phyloP scores from a whole-genome alignment of 495 filamentous ascomycete species.

The Penicillium fimorum region DNA sequence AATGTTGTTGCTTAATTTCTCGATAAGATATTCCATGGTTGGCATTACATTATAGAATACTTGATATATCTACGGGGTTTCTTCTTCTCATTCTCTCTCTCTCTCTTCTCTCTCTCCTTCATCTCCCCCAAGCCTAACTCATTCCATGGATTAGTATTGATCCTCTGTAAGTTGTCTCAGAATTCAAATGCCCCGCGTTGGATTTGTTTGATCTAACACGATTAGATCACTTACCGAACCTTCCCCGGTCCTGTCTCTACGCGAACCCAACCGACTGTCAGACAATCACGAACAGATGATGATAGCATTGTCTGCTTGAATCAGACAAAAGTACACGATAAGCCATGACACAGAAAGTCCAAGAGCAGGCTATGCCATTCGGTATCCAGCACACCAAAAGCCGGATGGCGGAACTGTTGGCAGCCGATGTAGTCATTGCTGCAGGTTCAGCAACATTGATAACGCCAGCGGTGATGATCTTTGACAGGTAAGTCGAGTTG shows the following conservation, averaged over 20 bases:
- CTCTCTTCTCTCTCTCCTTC: conserved; percentile 2
- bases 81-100: conserved; percentile 3
- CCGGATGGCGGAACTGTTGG: conserved; percentile 34
- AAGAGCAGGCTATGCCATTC: conserved; percentile 31
- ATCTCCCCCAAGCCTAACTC: conserved; percentile 3
- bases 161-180: conserved; percentile 27
- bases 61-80: conserved; percentile 4
- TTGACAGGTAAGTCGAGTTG: conserved; percentile 32
- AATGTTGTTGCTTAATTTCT: conserved; percentile 11
- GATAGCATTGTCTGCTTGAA: conserved; percentile 11
- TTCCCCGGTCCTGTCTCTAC: background rate
- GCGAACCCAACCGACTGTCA: conserved; percentile 5
- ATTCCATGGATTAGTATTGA: conserved; percentile 9
- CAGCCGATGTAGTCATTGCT: conserved; percentile 37
- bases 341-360: conserved; percentile 25
- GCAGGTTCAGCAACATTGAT: conserved; percentile 40
- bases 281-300: conserved; percentile 7
- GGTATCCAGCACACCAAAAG: conserved; percentile 28
- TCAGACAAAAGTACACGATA: conserved; percentile 1
- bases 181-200: conserved; percentile 25
- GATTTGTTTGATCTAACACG: conserved; percentile 21
- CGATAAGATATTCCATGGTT: conserved; percentile 21
- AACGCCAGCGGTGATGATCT: conserved; percentile 43
- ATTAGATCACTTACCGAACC: background rate
- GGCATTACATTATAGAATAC: conserved; percentile 19